Conservation (phyloP, 805 yeast genomes). For the Yamadazyma sp. region DNA sequence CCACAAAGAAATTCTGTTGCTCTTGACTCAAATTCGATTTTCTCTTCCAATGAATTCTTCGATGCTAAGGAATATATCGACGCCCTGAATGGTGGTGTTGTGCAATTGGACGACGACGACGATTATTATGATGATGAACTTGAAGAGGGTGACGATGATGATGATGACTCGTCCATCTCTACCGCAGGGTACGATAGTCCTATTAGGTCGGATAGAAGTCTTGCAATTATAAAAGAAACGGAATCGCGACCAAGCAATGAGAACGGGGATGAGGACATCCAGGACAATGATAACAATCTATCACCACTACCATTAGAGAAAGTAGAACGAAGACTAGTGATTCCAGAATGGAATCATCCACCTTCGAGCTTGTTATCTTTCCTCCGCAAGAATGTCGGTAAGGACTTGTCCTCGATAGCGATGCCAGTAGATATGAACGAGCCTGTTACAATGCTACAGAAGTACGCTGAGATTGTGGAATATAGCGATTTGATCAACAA, state of each 20-base stretch:
- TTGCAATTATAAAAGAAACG: constrained; percentile 9
- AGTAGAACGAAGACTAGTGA: constrained; percentile 55
- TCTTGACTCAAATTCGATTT: constrained; percentile 28
- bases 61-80: constrained; percentile 72
- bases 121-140: constrained; percentile 17
- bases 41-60: constrained; percentile 34
- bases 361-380: constrained; percentile 85
- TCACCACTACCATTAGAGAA: constrained; percentile 63
- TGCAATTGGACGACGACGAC: constrained; percentile 36
- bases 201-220: constrained; percentile 10
- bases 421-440: constrained; percentile 96
- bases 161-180: constrained; percentile 21
- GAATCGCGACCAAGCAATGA: constrained; percentile 3
- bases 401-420: constrained; percentile 78
- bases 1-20: constrained; percentile 13
- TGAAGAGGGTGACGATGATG: constrained; percentile 22
- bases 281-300: constrained; percentile 39
- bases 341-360: constrained; percentile 55
- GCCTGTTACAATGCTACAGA: constrained; percentile 81
- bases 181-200: constrained; percentile 14
- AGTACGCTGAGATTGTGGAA: constrained; percentile 77
- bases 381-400: constrained; percentile 87
- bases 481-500: constrained; percentile 65
- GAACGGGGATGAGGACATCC: constrained; percentile 14
- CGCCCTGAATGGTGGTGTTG: constrained; percentile 50